Conservation (phyloP, 192 early-diverging fungal genomes). For the Entrophospora sp. region DNA sequence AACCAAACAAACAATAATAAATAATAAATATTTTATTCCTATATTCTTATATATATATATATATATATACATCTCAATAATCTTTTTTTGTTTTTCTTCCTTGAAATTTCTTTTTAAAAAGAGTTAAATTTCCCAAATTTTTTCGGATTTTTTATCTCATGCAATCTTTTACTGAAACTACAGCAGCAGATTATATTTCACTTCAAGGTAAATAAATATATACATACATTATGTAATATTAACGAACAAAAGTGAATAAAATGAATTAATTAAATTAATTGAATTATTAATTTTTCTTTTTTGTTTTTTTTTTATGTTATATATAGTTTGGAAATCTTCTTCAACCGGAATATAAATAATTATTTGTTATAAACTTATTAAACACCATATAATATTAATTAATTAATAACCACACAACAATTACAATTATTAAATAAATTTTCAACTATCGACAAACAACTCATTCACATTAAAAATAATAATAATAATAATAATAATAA, state of each 20-base stretch:
- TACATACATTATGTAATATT: background rate
- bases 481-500: background rate
- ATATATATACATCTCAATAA: no score
- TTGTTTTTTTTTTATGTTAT: background rate
- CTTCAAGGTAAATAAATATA: background rate
- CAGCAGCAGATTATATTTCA: background rate
- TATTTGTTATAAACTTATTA: background rate
- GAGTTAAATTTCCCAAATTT: no score
- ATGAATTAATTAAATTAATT: background rate
- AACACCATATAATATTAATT: background rate
- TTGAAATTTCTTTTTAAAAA: no score
- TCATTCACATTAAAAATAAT: background rate
- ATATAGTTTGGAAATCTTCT: constrained; percentile 7
- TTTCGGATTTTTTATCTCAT: background rate
- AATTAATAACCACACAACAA: background rate
- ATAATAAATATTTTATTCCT: no score
- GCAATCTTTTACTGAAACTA: background rate
- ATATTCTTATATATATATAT: no score
- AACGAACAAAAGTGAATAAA: background rate
- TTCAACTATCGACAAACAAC: background rate
- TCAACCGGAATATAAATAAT: background rate
- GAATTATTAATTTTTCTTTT: background rate
- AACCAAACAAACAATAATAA: no score
- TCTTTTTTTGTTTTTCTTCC: no score
- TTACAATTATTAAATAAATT: background rate